A percentile compares a stretch with the other conserved stretches of the same genome.
Evolutionary conservation across 345 rosid species (phyloP).

Genomic region (Nephelium lappaceum): DNA sequence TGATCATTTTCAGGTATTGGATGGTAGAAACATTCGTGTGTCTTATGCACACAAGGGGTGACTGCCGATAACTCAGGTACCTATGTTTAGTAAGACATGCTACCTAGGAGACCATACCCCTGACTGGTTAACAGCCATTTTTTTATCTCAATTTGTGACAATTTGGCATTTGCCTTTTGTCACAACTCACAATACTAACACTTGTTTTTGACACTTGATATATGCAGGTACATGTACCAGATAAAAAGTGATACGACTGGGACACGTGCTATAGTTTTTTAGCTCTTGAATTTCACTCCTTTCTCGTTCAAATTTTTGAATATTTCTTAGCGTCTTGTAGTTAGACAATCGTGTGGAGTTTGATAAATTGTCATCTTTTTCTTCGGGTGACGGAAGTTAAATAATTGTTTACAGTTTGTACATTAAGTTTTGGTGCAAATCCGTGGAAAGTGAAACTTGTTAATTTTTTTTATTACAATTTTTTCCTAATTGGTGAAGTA

Average conservation of each 20-base stretch:
- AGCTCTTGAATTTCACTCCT: neutral
- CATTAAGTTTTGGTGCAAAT: no score
- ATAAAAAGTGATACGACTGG: neutral
- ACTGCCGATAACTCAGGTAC: conserved; percentile 10
- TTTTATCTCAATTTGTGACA: neutral
- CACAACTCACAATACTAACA: neutral
- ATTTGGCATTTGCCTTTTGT: neutral
- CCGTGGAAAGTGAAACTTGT: no score
- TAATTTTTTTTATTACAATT: no score
- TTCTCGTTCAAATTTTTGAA: neutral
- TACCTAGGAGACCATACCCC: neutral
- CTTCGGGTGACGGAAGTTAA: neutral
- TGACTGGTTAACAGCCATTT: neutral
- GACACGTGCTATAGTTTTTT: neutral
- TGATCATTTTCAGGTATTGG: conserved; percentile 47
- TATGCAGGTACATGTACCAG: neutral
- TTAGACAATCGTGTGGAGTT: neutral
- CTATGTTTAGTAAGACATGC: neutral
- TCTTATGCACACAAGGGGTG: conserved; percentile 49
- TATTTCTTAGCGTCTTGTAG: neutral
- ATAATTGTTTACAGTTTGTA: neutral
- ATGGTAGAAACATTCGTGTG: conserved; percentile 65
- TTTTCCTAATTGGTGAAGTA: no score
- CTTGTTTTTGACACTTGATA: neutral
- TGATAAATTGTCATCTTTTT: neutral